Evolutionary conservation across 208 protist species (phyloP), one percentile per base, ranked within the genome.

Genomic region (Angomonas ambiguus): DNA sequence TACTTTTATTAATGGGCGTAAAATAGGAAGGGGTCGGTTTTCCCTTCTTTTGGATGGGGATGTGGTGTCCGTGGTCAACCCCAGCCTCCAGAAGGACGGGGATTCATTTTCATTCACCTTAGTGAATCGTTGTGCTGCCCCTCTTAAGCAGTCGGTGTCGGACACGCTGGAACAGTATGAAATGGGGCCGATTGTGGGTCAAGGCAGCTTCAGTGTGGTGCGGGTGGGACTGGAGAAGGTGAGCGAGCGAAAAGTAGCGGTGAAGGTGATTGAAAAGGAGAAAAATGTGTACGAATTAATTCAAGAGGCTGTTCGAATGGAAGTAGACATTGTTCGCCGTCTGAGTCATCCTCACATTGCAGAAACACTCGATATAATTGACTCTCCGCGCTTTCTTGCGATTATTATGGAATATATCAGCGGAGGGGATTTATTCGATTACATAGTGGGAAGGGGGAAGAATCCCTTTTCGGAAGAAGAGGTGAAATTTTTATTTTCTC

Each of bases 401-500:
- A 76, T 96, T 5, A 76, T 96, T 34, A 84, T 94, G 80, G 91
- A 96, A 78, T 79, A 86, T 41, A 74, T 90, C 22, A 62, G 69
- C 1, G 83, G 85, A 24, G 85, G 86, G 25, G 87, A 93, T 62
- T 48, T 91, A 11, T 92, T 94, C 48, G 88, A 92, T 57, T 92
- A 92, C 73, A 69, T 93, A 42, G 77, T 87, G 3, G 85, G 79
- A 16, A 63, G 81, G 1, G 79, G 73, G 18, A 68, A 67, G 22
- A 76, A 73, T 31, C 73, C 74, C 10, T 91, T 93, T 70, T 85
- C 79, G 13, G 85, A 92, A 65, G 69, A 65, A 11, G 88, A 91
- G 63, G 85, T 75, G 16, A 63, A 77, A 0, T 61, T 72, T 38
- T 38, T 94, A 13, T 88, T 92, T 56, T 45, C 71, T 28, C 85